phyloP scores from a whole-genome alignment of 129 eudicot genomes.

The carrot (Daucus carota) region DH1_v3.0 NC_030384.2:29866501-29867000 shows the following conservation, averaged over 20 bases:
- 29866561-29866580: neutral
- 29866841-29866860: neutral
- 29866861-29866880: neutral
- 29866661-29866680: constrained; percentile 80
- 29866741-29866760: constrained; percentile 23
- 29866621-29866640: constrained; percentile 85
- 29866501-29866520: constrained; percentile 97
- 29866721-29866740: constrained; percentile 35
- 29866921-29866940: neutral
- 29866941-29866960: no score
- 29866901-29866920: neutral
- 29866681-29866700: constrained; percentile 77
- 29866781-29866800: neutral
- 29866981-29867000: neutral
- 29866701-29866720: constrained; percentile 75
- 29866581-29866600: neutral
- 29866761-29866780: neutral
- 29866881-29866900: neutral
- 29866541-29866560: neutral
- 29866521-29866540: constrained; percentile 90
- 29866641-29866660: constrained; percentile 99
- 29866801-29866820: neutral
- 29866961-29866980: no score
- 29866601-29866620: constrained; percentile 7
- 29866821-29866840: neutral